Conservation (phyloP, 805 yeast genomes). For the Zygosaccharomyces kombuchaensis region DNA sequence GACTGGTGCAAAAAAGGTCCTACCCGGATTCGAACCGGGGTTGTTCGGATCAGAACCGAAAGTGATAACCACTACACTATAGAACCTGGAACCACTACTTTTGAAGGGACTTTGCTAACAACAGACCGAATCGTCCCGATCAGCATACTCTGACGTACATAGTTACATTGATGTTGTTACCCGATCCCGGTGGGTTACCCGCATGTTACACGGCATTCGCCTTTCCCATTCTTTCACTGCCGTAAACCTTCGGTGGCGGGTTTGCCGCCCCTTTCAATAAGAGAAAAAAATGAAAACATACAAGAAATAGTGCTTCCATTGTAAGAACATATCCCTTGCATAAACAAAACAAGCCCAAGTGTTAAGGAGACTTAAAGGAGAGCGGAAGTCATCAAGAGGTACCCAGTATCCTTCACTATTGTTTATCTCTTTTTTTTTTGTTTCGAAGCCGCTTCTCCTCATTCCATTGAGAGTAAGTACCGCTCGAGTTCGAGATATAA, state of each 20-base stretch:
- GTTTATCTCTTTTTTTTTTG: not conserved
- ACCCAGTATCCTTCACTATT: not conserved
- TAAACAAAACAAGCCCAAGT: not conserved
- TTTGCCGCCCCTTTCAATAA: conserved; percentile 5
- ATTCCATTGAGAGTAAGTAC: not conserved
- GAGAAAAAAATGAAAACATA: not conserved
- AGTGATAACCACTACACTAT: conserved; percentile 60
- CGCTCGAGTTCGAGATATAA: not conserved
- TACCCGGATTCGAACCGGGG: conserved; percentile 88
- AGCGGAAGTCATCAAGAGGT: not conserved
- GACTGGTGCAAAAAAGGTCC: conserved; percentile 62
- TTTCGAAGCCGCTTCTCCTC: not conserved
- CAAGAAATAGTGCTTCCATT: not conserved
- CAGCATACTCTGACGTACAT: no score
- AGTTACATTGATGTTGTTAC: no score
- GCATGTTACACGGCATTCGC: no score
- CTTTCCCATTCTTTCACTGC: not conserved
- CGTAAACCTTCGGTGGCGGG: conserved; percentile 2
- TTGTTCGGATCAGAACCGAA: conserved; percentile 61
- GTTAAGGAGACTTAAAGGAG: not conserved
- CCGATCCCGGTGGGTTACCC: not conserved
- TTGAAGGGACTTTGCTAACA: no score
- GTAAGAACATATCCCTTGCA: not conserved
- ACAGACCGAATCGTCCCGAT: no score
- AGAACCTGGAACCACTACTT: conserved; percentile 35